These are phyloP conservation scores for Candida nanaspora DNA, from an alignment of 805 yeast species.

Conservation along the genomic window DNA sequence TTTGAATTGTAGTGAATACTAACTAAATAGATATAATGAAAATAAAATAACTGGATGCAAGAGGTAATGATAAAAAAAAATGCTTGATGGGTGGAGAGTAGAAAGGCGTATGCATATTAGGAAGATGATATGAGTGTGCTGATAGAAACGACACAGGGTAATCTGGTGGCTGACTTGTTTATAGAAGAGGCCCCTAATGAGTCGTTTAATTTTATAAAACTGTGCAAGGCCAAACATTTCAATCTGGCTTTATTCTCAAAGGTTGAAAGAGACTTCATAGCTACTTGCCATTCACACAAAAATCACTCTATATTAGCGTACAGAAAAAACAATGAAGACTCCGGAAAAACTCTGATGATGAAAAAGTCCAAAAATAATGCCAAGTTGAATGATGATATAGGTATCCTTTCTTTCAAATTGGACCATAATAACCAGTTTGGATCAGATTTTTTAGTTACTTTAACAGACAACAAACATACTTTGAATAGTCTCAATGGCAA, in stretches of 20 bases:
- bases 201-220: constrained; percentile 41
- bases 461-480: constrained; percentile 19
- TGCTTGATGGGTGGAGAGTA: no score
- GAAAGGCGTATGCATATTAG: no score
- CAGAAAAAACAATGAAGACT: background rate
- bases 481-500: constrained; percentile 17
- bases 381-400: constrained; percentile 21
- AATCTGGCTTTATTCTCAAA: constrained; percentile 44
- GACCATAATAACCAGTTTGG: constrained; percentile 13
- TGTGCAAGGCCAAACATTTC: constrained; percentile 46
- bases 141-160: constrained; percentile 34
- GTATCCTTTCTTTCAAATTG: constrained; percentile 24
- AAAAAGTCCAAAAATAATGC: constrained; percentile 8
- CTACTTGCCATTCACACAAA: background rate
- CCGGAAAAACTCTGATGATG: no score
- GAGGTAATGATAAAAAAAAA: no score
- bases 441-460: constrained; percentile 31
- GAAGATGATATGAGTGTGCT: constrained; percentile 31
- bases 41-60: no score
- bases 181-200: constrained; percentile 28
- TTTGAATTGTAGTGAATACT: no score
- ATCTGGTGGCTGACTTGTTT: constrained; percentile 43
- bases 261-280: constrained; percentile 27
- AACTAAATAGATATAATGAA: no score
- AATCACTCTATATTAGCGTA: background rate